Conservation (phyloP, 148 eudicot species). For the Vaccinium corymbosum region DNA sequence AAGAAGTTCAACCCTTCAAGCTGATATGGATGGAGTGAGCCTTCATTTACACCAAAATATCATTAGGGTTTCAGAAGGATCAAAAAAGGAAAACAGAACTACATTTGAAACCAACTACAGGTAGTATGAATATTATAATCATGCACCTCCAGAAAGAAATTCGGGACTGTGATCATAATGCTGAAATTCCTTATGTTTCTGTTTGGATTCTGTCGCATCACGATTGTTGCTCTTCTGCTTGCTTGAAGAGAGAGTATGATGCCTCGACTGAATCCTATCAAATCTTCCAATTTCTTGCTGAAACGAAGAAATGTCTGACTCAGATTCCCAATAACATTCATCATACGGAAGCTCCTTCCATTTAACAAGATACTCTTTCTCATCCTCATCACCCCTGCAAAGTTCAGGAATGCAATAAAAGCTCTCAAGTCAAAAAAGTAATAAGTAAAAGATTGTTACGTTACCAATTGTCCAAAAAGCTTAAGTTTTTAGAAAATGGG, state of each 20-base stretch:
- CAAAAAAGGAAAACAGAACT: not conserved
- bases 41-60: constrained; percentile 37
- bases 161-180: constrained; percentile 84
- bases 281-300: constrained; percentile 69
- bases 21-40: constrained; percentile 92
- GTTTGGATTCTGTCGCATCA: constrained; percentile 55
- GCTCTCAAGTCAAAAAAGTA: not conserved
- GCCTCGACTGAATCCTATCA: constrained; percentile 49
- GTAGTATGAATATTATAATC: not conserved
- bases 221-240: constrained; percentile 46
- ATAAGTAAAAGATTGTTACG: not conserved
- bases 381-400: constrained; percentile 67
- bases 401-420: constrained; percentile 3
- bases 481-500: too few relatives aligned
- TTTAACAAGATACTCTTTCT: constrained; percentile 86
- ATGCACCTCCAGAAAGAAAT: constrained; percentile 73
- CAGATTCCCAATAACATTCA: constrained; percentile 93
- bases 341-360: constrained; percentile 88
- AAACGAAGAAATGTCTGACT: constrained; percentile 78
- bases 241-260: constrained; percentile 41
- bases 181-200: constrained; percentile 76
- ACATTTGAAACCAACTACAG: not conserved
- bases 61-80: not conserved
- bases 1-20: constrained; percentile 97
- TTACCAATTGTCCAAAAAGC: too few relatives aligned